A percentile compares a stretch with the other conserved stretches of the same genome.
Evolutionary conservation across 2,329 filamentous ascomycete genomes (phyloP).

Genomic region (Aspergillus brasiliensis): DNA sequence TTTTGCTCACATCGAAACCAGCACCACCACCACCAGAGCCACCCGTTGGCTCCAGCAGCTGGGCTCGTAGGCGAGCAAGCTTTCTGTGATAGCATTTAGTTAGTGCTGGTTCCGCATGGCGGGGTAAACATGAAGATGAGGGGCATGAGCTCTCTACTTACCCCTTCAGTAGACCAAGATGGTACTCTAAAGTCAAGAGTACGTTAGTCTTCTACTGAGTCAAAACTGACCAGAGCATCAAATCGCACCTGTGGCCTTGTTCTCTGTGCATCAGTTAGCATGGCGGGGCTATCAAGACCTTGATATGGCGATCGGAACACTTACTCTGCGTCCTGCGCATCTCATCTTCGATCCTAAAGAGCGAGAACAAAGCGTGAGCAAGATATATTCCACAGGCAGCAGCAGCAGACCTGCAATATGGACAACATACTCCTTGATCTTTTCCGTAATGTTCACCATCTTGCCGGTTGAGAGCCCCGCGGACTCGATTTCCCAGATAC

Average conservation of each 20-base stretch:
- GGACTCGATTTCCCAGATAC: constrained; percentile 19
- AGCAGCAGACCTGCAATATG: background rate
- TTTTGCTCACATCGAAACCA: constrained; percentile 91
- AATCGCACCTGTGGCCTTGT: constrained; percentile 91
- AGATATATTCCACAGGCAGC: background rate
- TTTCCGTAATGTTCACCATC: constrained; percentile 99
- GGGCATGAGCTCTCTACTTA: constrained; percentile 40
- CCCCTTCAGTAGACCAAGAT: constrained; percentile 97
- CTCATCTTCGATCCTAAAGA: constrained; percentile 92
- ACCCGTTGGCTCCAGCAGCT: constrained; percentile 85
- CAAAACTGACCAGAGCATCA: background rate
- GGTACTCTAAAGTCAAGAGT: constrained; percentile 71
- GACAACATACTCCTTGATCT: constrained; percentile 87
- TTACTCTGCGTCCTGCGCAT: constrained; percentile 98
- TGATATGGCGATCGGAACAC: constrained; percentile 30
- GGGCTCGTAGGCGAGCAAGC: constrained; percentile 89
- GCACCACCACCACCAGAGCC: constrained; percentile 78
- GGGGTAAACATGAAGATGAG: background rate
- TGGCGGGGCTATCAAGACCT: constrained; percentile 27
- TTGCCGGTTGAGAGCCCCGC: constrained; percentile 36
- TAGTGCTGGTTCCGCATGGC: background rate
- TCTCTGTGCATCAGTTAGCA: constrained; percentile 65
- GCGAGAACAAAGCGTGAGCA: constrained; percentile 14
- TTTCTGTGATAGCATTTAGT: constrained; percentile 63
- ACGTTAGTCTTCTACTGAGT: constrained; percentile 1